phyloP scores from a whole-genome alignment of 1,284 basidiomycete species.

The Erythrobasidium hasegawianum region DNA sequence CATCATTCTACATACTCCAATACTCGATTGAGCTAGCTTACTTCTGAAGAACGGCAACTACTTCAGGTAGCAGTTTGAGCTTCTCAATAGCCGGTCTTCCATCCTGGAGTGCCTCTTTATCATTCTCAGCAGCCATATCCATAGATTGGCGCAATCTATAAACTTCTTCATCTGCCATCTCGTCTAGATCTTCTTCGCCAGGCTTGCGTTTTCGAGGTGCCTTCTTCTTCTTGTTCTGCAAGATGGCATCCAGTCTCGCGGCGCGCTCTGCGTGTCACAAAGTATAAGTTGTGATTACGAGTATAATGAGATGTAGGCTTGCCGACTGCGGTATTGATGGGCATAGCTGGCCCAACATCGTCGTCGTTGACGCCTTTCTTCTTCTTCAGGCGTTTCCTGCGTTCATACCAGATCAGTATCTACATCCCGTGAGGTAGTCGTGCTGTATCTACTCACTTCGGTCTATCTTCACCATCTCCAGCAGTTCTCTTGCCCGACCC shows the following conservation, averaged over 20 bases:
- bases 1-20: not conserved
- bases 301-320: not conserved
- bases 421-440: not conserved
- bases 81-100: conserved; percentile 84
- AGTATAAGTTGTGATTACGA: not conserved
- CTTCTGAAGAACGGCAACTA: conserved; percentile 93
- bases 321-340: conserved; percentile 28
- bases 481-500: conserved; percentile 7
- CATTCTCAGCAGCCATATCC: conserved; percentile 79
- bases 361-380: conserved; percentile 22
- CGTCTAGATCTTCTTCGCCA: conserved; percentile 57
- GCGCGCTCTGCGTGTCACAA: conserved; percentile 15
- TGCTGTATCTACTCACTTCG: conserved; percentile 5
- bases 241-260: conserved; percentile 28
- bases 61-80: conserved; percentile 76
- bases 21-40: too few relatives aligned
- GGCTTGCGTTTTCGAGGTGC: conserved; percentile 28
- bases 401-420: not conserved
- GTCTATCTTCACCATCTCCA: conserved; percentile 13
- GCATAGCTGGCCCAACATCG: conserved; percentile 16
- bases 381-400: conserved; percentile 21
- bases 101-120: conserved; percentile 72
- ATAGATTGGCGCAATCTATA: conserved; percentile 77
- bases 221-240: conserved; percentile 34
- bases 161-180: conserved; percentile 87